Evolutionary conservation across 2,329 filamentous ascomycete species (phyloP).

Genomic region (Exophiala alcalophila): DNA sequence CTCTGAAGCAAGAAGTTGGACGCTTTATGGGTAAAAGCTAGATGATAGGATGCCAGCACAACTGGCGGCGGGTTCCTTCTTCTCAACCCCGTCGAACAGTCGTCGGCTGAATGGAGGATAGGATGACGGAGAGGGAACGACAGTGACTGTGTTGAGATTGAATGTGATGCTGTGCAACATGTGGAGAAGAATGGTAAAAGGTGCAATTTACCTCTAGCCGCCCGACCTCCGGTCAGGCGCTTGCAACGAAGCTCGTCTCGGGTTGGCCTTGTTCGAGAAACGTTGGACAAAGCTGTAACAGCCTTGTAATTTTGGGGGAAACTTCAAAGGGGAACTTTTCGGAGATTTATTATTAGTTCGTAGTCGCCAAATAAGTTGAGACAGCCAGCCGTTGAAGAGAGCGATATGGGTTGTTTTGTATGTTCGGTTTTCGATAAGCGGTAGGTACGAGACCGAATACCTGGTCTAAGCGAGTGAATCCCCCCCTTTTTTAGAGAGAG

Average conservation of each 20-base stretch:
- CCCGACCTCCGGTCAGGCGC: slow-evolving; percentile 15
- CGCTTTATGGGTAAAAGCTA: background rate
- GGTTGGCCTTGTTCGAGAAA: slow-evolving; percentile 2
- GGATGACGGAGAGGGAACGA: background rate
- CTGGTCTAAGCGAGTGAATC: background rate
- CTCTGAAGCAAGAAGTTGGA: slow-evolving; percentile 8
- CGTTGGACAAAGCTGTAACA: slow-evolving; percentile 7
- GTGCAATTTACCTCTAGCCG: slow-evolving; percentile 29
- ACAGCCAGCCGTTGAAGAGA: slow-evolving; percentile 6
- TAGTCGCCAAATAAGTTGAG: slow-evolving; percentile 9
- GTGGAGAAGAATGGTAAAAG: slow-evolving; percentile 10
- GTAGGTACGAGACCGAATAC: background rate
- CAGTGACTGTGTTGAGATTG: slow-evolving; percentile 4
- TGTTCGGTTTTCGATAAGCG: background rate
- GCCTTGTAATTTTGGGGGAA: slow-evolving; percentile 7
- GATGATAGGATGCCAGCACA: slow-evolving; percentile 3
- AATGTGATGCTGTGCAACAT: slow-evolving; percentile 14
- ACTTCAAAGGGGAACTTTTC: slow-evolving; percentile 1
- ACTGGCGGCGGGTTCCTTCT: no score
- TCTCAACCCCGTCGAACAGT: background rate
- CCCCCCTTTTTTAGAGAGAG: background rate
- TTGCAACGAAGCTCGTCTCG: slow-evolving; percentile 11
- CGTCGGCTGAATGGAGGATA: background rate
- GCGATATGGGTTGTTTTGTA: background rate
- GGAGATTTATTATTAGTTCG: slow-evolving; percentile 9